A percentile compares a stretch with the other conserved stretches of the same genome.
Conservation (phyloP, 148 eudicot genomes). For the Fallopia convolvulus region DNA sequence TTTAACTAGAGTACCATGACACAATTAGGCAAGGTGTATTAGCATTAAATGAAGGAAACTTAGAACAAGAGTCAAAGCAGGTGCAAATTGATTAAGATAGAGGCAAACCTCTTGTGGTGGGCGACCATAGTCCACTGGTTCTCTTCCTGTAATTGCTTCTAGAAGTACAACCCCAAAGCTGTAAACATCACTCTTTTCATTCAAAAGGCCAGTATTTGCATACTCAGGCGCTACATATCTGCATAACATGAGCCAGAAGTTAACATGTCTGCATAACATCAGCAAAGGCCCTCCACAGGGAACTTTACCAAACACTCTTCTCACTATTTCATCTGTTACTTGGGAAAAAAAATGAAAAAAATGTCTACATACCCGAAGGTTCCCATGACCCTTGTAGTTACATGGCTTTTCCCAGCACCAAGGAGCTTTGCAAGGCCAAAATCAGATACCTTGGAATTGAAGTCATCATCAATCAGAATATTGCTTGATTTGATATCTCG, state of each 20-base stretch:
- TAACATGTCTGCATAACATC: background rate
- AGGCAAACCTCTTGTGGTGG: conserved; percentile 48
- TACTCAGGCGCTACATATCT: conserved; percentile 80
- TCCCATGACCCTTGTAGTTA: conserved; percentile 80
- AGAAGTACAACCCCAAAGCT: conserved; percentile 64
- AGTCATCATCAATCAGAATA: conserved; percentile 56
- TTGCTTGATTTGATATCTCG: conserved; percentile 80
- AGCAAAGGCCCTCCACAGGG: background rate
- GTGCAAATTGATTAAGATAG: background rate
- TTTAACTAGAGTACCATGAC: no score
- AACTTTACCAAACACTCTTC: background rate
- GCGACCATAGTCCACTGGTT: conserved; percentile 70
- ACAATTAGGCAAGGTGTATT: background rate
- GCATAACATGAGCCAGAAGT: conserved; percentile 8
- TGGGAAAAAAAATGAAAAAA: background rate
- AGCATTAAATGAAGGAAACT: no score
- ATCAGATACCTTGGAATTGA: conserved; percentile 68
- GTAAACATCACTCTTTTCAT: conserved; percentile 73
- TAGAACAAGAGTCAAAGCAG: background rate
- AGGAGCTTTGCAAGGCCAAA: conserved; percentile 75
- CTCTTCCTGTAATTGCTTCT: conserved; percentile 66
- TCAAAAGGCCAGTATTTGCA: conserved; percentile 69
- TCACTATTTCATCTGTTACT: background rate
- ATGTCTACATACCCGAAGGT: conserved; percentile 52
- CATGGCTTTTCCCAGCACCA: conserved; percentile 69